Percentiles rank a stretch among this genome's conserved stretches.
phyloP scores from a whole-genome alignment of 495 filamentous ascomycete genomes.

The Daldinia concentrica region DNA sequence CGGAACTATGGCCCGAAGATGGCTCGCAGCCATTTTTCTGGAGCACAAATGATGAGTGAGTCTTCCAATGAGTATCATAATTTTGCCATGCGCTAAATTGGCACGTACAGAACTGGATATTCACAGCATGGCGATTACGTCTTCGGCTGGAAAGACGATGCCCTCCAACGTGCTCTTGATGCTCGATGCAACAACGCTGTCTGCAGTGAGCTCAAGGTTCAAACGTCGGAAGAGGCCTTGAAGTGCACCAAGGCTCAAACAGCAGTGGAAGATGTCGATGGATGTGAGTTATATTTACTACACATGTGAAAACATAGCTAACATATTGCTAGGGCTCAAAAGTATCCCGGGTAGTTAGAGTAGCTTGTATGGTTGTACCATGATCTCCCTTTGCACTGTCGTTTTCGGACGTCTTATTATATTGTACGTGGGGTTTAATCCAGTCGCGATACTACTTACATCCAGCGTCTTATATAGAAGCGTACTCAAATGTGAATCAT shows the following conservation, averaged over 20 bases:
- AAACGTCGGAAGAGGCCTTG: conserved; percentile 47
- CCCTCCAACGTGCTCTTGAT: conserved; percentile 50
- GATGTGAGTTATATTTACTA: conserved; percentile 39
- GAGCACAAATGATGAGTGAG: conserved; percentile 53
- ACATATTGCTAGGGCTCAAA: conserved; percentile 23
- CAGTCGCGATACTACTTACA: too few relatives aligned
- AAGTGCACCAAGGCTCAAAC: conserved; percentile 50
- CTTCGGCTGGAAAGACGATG: conserved; percentile 48
- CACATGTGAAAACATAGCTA: neutral
- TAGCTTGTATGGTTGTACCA: neutral
- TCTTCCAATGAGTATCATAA: neutral
- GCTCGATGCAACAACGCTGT: conserved; percentile 48
- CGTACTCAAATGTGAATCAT: too few relatives aligned
- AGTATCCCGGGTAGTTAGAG: conserved; percentile 26
- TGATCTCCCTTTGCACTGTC: neutral
- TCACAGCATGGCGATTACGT: conserved; percentile 53
- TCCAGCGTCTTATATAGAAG: too few relatives aligned
- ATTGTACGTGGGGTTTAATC: too few relatives aligned
- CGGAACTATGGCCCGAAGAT: conserved; percentile 51
- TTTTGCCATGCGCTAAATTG: neutral
- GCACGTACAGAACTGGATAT: conserved; percentile 36
- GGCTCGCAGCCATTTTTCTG: conserved; percentile 57
- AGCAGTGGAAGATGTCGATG: conserved; percentile 48
- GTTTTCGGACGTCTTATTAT: too few relatives aligned
- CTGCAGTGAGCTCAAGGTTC: conserved; percentile 47